Evolutionary conservation across 768 basidiomycete genomes (phyloP).

Genomic region (Lactarius sanguifluus): DNA sequence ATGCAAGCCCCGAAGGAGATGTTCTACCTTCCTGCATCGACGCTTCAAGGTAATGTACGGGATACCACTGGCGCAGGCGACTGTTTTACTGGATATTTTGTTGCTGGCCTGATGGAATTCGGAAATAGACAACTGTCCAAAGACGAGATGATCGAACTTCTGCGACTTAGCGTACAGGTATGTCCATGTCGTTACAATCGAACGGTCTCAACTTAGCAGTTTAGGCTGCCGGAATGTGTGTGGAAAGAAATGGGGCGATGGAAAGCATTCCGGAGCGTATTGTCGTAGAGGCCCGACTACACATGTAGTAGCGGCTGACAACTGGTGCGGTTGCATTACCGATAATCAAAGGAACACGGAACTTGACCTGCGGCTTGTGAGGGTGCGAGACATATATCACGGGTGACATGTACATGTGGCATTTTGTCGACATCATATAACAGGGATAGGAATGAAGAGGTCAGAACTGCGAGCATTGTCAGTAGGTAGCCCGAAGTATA

Average conservation of each 20-base stretch:
- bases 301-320: neutral
- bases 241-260: conserved; percentile 55
- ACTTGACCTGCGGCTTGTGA: conserved; percentile 9
- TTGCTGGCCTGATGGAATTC: conserved; percentile 51
- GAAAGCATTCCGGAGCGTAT: conserved; percentile 51
- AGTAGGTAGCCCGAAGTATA: too few relatives aligned
- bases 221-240: conserved; percentile 63
- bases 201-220: neutral
- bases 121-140: conserved; percentile 30
- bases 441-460: conserved; percentile 21
- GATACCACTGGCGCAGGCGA: conserved; percentile 69
- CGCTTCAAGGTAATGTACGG: conserved; percentile 38
- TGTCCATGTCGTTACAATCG: conserved; percentile 20
- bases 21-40: conserved; percentile 48
- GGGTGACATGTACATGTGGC: conserved; percentile 40
- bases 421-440: conserved; percentile 35
- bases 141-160: conserved; percentile 37
- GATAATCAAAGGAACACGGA: neutral
- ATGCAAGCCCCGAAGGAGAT: conserved; percentile 36
- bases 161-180: conserved; percentile 47
- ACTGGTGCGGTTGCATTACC: neutral
- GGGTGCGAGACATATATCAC: conserved; percentile 32
- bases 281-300: conserved; percentile 39
- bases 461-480: conserved; percentile 38
- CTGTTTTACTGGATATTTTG: conserved; percentile 62